Conservation (phyloP, 306 rosid species). For the Gastrolobium bilobum region DNA sequence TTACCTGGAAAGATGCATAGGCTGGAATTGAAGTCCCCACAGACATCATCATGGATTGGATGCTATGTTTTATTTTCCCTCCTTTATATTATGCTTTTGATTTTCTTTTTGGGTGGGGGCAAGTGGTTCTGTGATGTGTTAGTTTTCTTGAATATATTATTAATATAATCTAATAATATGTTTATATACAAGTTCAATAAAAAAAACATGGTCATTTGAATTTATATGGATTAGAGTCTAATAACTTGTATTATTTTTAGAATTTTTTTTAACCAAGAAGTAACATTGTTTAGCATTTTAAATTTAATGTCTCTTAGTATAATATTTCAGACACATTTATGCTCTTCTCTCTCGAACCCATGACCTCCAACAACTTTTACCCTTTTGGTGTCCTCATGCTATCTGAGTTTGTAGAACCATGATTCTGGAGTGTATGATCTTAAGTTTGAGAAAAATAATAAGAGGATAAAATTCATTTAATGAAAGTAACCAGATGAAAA, state of each 20-base stretch:
- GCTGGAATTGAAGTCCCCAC: constrained; percentile 54
- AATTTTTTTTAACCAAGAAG: no score
- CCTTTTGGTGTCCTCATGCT: constrained; percentile 52
- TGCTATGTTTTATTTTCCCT: constrained; percentile 30
- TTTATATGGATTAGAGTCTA: no score
- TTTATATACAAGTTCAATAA: no score
- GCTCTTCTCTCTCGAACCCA: no score
- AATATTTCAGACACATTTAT: no score
- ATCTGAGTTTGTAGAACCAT: constrained; percentile 13
- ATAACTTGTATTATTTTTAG: no score
- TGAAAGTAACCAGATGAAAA: constrained; percentile 33
- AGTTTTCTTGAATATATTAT: not conserved
- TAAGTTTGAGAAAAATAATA: not conserved
- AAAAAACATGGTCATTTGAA: no score
- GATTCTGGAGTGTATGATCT: constrained; percentile 18
- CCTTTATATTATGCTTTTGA: constrained; percentile 52
- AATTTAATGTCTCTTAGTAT: no score
- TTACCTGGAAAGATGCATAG: constrained; percentile 60
- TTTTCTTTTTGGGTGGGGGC: constrained; percentile 55
- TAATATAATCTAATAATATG: no score
- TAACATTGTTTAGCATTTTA: no score
- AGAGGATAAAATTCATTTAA: constrained; percentile 31
- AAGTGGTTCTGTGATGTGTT: constrained; percentile 38
- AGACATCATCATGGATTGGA: constrained; percentile 57
- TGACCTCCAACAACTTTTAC: no score